phyloP scores from a whole-genome alignment of 176 grass and related monocot genomes.

The Poa annua region DNA sequence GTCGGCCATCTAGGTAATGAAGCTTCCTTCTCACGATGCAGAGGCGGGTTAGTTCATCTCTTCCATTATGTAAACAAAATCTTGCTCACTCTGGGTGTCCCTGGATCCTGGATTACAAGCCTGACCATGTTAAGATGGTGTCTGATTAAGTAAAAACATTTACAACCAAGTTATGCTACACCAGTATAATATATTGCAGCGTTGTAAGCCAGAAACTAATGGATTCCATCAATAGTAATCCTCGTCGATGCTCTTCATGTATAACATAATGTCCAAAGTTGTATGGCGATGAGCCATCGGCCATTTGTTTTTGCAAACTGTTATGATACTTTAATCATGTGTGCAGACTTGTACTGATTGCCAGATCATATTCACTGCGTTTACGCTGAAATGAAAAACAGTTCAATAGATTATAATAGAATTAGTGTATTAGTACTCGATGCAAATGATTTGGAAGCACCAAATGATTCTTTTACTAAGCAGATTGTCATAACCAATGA shows the following conservation, averaged over 20 bases:
- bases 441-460: neutral
- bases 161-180: neutral
- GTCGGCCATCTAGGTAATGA: conserved; percentile 66
- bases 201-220: neutral
- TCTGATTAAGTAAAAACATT: neutral
- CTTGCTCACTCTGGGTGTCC: neutral
- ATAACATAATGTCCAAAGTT: neutral
- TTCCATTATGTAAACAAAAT: neutral
- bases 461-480: neutral
- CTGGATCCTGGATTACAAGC: neutral
- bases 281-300: neutral
- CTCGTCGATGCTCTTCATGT: too few relatives aligned
- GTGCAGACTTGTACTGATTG: too few relatives aligned
- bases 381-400: neutral
- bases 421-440: neutral
- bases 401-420: neutral
- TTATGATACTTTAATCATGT: too few relatives aligned
- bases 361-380: neutral
- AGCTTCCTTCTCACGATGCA: neutral
- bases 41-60: neutral
- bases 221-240: neutral
- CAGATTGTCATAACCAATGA: neutral
- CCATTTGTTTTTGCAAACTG: neutral
- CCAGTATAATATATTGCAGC: neutral
- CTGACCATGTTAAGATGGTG: conserved; percentile 14